Conservation (phyloP, 1,284 basidiomycete species). For the Pseudozyma flocculosa region DNA sequence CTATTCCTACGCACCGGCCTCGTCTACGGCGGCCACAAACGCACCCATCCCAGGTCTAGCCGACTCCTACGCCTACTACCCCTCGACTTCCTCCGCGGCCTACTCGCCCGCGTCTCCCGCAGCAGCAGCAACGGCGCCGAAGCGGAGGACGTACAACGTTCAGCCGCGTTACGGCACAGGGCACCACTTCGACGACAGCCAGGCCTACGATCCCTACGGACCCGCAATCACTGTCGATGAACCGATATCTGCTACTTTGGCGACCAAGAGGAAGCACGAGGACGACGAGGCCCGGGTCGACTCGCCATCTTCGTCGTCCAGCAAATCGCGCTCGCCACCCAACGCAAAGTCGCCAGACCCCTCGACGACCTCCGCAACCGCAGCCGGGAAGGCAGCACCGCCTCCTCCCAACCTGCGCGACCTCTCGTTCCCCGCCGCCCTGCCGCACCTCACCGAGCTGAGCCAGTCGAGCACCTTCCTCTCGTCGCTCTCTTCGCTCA, state of each 20-base stretch:
- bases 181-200: background rate
- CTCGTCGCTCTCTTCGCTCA: constrained; percentile 4
- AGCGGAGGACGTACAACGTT: background rate
- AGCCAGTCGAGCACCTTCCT: no score
- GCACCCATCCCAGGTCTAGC: background rate
- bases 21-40: background rate
- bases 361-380: no score
- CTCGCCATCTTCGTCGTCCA: no score
- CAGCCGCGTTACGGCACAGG: background rate
- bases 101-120: no score
- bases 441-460: constrained; percentile 22
- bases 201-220: background rate
- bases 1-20: background rate
- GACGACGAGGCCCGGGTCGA: no score
- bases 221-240: no score
- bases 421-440: constrained; percentile 16
- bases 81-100: no score
- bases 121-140: constrained; percentile 1
- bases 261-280: no score
- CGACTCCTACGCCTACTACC: background rate
- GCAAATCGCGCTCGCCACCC: no score
- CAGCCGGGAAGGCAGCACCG: background rate
- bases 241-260: no score
- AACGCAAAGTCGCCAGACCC: no score
- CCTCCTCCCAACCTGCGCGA: constrained; percentile 6